Evolutionary conservation across 108 stramenopile species (phyloP), one percentile per base, ranked within the genome.

Genomic region (Cyclotella sp.): DNA sequence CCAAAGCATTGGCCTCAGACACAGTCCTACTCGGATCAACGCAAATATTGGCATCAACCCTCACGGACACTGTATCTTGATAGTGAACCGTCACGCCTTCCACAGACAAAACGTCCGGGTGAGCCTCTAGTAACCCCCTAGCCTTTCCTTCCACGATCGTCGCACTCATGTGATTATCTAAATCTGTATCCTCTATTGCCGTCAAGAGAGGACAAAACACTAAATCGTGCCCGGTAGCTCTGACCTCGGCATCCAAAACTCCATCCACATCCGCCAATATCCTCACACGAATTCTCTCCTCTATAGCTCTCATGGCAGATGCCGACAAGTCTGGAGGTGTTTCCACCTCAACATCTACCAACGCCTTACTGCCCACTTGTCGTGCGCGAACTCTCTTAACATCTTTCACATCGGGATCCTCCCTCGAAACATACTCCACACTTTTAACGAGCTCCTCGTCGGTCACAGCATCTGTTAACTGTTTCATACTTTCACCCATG

Each of bases 401-500:
- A 3, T 75, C 47, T 12, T 72, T 51, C 13, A 91, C 84, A 73
- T 94, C 90, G 15, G 90, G 57, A 70, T 84, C 59, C n/a, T 63
- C 76, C 41, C 70, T 65, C 12, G 80, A 60, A 10, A 72, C 47
- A 46, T 41, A 49, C 43, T 78, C 66, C 30, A 87, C 81, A 45
- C 72, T 58, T 18, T 58, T 68, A 54, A 85, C 86, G 26, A 93
- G 62, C 10, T 72, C 75, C 64, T 89, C 85, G 72, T 94, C 81
- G 42, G 79, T 87, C 26, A 82, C 73, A 16, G 88, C 83, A 74
- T 97, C 96, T 14, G 95, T 93, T 39, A 97, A 79, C 77, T 97
- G 94, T 42, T 91, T 88, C 57, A 95, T 81, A 39, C 89, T 81
- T 72, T 92, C 93, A 22, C 90, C 84, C 77, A 93, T 68, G 68